A percentile compares a stretch with the other conserved stretches of the same genome.
Conservation (phyloP, 495 filamentous ascomycete genomes). For the Lasiosphaeria ovina region DNA sequence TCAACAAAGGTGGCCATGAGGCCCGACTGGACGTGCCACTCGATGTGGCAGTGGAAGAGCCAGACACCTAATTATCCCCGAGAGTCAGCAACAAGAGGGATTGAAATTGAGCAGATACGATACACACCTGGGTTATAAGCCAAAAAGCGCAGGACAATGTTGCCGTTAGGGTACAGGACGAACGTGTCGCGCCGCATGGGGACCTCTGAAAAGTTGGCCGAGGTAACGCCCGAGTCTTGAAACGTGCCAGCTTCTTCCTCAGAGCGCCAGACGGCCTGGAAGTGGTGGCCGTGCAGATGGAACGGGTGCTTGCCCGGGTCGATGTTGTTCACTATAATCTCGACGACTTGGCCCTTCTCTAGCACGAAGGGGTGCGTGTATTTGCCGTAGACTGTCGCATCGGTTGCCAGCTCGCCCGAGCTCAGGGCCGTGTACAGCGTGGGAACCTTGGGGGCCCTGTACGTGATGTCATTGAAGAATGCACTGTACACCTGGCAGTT, state of each 20-base stretch:
- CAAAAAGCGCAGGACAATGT: slow-evolving; percentile 66
- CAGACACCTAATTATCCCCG: slow-evolving; percentile 50
- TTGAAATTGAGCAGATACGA: no score
- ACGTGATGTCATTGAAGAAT: slow-evolving; percentile 80
- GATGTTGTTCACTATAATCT: slow-evolving; percentile 79
- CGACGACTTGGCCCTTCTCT: slow-evolving; percentile 63
- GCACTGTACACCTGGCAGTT: slow-evolving; percentile 33
- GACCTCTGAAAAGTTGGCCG: slow-evolving; percentile 37
- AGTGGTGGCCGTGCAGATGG: slow-evolving; percentile 83
- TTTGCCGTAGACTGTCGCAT: slow-evolving; percentile 68
- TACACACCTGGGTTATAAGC: slow-evolving; percentile 65
- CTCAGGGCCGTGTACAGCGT: slow-evolving; percentile 74
- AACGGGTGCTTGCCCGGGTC: slow-evolving; percentile 76
- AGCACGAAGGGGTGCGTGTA: slow-evolving; percentile 71
- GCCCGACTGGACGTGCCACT: slow-evolving; percentile 67
- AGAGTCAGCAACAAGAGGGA: no score
- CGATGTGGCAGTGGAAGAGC: slow-evolving; percentile 72
- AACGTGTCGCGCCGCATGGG: slow-evolving; percentile 59
- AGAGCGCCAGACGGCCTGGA: slow-evolving; percentile 60
- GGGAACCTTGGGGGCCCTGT: slow-evolving; percentile 71
- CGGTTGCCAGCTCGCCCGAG: slow-evolving; percentile 58
- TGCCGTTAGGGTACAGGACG: slow-evolving; percentile 52
- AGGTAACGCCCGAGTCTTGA: slow-evolving; percentile 41
- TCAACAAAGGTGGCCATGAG: slow-evolving; percentile 70
- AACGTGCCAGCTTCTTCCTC: slow-evolving; percentile 44